A percentile compares a stretch with the other conserved stretches of the same genome.
Evolutionary conservation across 352 stramenopile species (phyloP).

Genomic region (Pythium aristosporum): DNA sequence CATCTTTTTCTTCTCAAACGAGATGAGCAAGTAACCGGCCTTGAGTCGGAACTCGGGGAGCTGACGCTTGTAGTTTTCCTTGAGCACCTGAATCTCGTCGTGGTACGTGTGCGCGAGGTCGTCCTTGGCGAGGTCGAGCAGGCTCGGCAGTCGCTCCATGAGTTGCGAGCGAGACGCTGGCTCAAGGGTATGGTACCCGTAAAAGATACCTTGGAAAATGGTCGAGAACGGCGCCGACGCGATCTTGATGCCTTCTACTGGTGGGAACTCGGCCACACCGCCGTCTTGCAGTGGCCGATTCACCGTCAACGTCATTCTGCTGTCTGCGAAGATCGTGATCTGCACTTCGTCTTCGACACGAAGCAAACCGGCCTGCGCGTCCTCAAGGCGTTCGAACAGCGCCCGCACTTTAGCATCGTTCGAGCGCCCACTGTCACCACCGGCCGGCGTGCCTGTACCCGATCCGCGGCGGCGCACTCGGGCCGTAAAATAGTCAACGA

Average conservation of each 20-base stretch:
- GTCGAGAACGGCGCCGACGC: slow-evolving; percentile 51
- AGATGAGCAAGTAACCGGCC: slow-evolving; percentile 73
- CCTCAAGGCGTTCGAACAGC: slow-evolving; percentile 33
- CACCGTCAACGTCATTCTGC: slow-evolving; percentile 43
- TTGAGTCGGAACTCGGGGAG: slow-evolving; percentile 79
- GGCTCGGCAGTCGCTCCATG: slow-evolving; percentile 65
- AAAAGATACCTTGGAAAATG: slow-evolving; percentile 71
- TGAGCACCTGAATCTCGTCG: slow-evolving; percentile 77
- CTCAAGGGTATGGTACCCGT: slow-evolving; percentile 70
- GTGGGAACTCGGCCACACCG: slow-evolving; percentile 7
- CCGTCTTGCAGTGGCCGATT: slow-evolving; percentile 28
- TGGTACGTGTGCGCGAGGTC: slow-evolving; percentile 84
- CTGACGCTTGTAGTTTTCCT: slow-evolving; percentile 84
- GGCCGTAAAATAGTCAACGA: slow-evolving; percentile 60
- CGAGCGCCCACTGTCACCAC: slow-evolving; percentile 8
- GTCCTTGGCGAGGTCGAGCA: slow-evolving; percentile 73
- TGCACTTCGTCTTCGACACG: slow-evolving; percentile 51
- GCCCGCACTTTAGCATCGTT: slow-evolving; percentile 20
- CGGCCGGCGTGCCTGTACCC: background rate
- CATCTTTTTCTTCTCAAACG: slow-evolving; percentile 63
- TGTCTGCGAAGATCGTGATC: slow-evolving; percentile 46
- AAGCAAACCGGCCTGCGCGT: slow-evolving; percentile 30
- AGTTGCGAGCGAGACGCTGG: slow-evolving; percentile 49
- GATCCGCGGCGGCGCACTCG: slow-evolving; percentile 36
- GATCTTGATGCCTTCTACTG: slow-evolving; percentile 29